Evolutionary conservation across 768 basidiomycete species (phyloP).

Genomic region (Rhizopogon roseolus): DNA sequence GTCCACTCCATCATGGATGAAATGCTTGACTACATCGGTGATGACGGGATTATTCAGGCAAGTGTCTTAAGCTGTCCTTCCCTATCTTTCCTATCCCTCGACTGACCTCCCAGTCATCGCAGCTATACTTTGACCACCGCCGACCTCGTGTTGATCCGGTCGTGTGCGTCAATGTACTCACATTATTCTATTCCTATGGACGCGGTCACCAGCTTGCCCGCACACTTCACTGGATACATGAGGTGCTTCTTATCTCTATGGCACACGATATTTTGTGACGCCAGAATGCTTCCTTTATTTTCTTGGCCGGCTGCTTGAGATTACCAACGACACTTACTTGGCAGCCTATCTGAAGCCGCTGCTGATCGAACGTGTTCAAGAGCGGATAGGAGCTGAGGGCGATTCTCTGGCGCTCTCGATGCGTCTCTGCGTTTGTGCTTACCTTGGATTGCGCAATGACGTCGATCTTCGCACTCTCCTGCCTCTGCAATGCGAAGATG

Average conservation of each 20-base stretch:
- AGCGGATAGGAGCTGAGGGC: conserved; percentile 44
- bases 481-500: conserved; percentile 47
- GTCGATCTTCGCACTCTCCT: conserved; percentile 42
- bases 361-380: conserved; percentile 40
- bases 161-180: conserved; percentile 47
- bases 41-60: conserved; percentile 49
- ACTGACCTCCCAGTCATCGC: not conserved
- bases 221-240: conserved; percentile 45
- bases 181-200: conserved; percentile 45
- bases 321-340: conserved; percentile 26
- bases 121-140: conserved; percentile 51
- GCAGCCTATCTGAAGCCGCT: conserved; percentile 34
- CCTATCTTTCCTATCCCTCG: not conserved
- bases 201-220: conserved; percentile 39
- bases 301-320: conserved; percentile 38
- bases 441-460: conserved; percentile 36
- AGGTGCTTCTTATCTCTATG: conserved; percentile 48
- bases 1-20: conserved; percentile 48
- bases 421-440: conserved; percentile 44
- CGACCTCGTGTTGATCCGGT: conserved; percentile 51
- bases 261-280: conserved; percentile 50
- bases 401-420: conserved; percentile 54
- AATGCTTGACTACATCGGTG: conserved; percentile 45
- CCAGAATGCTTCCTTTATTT: conserved; percentile 52
- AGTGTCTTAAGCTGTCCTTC: not conserved